Evolutionary conservation across 164 flowering plant genomes (phyloP), one percentile per base, ranked within the genome.

Genomic region (Vitis amurensis): DNA sequence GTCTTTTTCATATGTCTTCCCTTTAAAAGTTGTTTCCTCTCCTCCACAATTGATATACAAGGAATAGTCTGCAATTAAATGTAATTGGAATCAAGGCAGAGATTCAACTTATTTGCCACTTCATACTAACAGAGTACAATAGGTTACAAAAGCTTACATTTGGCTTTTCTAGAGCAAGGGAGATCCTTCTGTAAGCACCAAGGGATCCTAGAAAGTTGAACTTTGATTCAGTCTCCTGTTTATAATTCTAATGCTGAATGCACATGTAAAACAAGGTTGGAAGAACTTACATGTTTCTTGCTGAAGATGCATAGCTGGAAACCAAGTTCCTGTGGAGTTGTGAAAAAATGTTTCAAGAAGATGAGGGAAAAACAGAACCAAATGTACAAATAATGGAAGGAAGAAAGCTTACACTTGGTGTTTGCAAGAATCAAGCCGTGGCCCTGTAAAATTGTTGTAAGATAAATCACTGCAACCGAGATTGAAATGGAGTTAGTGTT

Each of bases 41-140:
- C 97, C 98, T 67, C 98, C 98, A 74, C 95, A 91, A 59, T 93
- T 90, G 13, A 93, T 83, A 70, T 82, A 91, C 59, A 91, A 65
- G 17, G 90, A 78, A 81, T 81, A 71, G 27, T 79, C 97, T 91
- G 87, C 73, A 82, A 14, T 37, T 37, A 0, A 0, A 48, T 48
- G 52, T 23, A 37, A 71, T 8, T 14, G 49, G 17, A 59, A 64
- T 60, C 10, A 16, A 5, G 10, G 15, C 19, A 37, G 37, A 15
- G 5, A 56, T 6, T 15, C 44, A 44, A 56, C 16, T 47, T 31
- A 12, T 15, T 55, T 11, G 44, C 13, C 63, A 68, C 23, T 16
- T 56, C 19, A 67, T 27, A 67, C 30, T 16, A 11, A 59, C 23
- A 37, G 15, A 8, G n/a, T 49, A 67, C 19, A 13, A 15, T 30